Conservation (phyloP, 1,139 yeast species). For the Magnusiomyces tetraspermus region DNA sequence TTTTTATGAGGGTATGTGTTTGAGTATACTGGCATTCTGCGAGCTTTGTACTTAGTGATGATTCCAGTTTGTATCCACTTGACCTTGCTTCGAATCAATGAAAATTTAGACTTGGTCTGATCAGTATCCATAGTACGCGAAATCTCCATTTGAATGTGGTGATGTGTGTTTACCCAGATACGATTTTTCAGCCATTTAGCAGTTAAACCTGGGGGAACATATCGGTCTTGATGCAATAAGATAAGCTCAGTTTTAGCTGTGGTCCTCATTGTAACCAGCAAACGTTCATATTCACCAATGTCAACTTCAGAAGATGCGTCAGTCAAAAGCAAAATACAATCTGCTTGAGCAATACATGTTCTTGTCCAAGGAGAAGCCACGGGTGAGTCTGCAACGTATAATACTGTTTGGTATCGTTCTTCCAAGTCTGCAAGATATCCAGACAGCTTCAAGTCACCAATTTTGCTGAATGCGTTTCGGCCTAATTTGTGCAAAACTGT, state of each 20-base stretch:
- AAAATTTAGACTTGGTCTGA: constrained; percentile 17
- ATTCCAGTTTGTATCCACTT: constrained; percentile 31
- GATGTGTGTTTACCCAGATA: constrained; percentile 88
- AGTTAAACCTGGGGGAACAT: constrained; percentile 78
- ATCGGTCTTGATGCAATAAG: constrained; percentile 71
- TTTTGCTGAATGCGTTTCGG: constrained; percentile 83
- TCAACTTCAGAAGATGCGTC: constrained; percentile 51
- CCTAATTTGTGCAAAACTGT: constrained; percentile 75
- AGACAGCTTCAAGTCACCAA: constrained; percentile 73
- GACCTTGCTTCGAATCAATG: constrained; percentile 26
- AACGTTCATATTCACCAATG: constrained; percentile 76
- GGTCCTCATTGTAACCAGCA: constrained; percentile 65
- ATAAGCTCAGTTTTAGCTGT: constrained; percentile 86
- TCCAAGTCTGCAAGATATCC: constrained; percentile 89
- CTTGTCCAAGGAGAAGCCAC: constrained; percentile 83
- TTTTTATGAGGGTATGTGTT: constrained; percentile 56
- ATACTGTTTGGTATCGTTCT: constrained; percentile 76
- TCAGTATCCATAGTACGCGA: constrained; percentile 5
- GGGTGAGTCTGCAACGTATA: constrained; percentile 81
- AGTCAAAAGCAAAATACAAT: constrained; percentile 48
- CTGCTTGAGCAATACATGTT: constrained; percentile 91
- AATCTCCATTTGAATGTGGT: constrained; percentile 54
- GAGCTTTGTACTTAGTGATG: constrained; percentile 26
- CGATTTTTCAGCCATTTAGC: constrained; percentile 75
- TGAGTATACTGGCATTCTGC: constrained; percentile 32